Conservation (phyloP, 371 early-diverging fungal genomes). For the Mucor plumbeus region DNA sequence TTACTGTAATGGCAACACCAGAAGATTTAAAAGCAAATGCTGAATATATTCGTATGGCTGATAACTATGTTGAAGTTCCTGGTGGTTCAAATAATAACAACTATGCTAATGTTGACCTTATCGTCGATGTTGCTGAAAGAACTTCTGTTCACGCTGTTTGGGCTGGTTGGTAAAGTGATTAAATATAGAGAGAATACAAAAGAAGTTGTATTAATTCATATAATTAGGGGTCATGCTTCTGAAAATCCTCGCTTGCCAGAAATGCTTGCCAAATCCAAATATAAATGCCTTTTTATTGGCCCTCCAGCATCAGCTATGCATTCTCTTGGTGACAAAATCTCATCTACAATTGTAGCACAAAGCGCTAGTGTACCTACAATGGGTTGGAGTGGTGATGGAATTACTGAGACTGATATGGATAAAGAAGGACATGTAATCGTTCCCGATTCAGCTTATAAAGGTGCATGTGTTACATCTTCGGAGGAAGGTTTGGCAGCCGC, state of each 20-base stretch:
- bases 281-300: slow-evolving; percentile 94
- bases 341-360: slow-evolving; percentile 98
- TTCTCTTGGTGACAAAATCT: slow-evolving; percentile 98
- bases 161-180: slow-evolving; percentile 65
- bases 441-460: slow-evolving; percentile 77
- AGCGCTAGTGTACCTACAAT: slow-evolving; percentile 95
- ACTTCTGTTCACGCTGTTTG: slow-evolving; percentile 87
- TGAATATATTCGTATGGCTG: slow-evolving; percentile 98
- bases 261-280: slow-evolving; percentile 78
- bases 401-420: slow-evolving; percentile 70
- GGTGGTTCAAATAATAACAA: slow-evolving; percentile 97
- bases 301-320: slow-evolving; percentile 98
- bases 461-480: slow-evolving; percentile 79
- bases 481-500: slow-evolving; percentile 84
- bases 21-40: slow-evolving; percentile 97
- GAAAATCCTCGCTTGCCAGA: slow-evolving; percentile 98
- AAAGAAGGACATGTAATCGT: slow-evolving; percentile 78
- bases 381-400: slow-evolving; percentile 93
- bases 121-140: slow-evolving; percentile 97
- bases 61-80: slow-evolving; percentile 96
- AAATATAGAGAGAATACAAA: not conserved
- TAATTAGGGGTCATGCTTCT: slow-evolving; percentile 96
- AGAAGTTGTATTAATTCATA: not conserved
- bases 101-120: slow-evolving; percentile 97
- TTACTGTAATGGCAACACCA: slow-evolving; percentile 98